Base-by-base conservation (phyloP, 352 stramenopile species). In the Saprolegnia parasitica region DNA sequence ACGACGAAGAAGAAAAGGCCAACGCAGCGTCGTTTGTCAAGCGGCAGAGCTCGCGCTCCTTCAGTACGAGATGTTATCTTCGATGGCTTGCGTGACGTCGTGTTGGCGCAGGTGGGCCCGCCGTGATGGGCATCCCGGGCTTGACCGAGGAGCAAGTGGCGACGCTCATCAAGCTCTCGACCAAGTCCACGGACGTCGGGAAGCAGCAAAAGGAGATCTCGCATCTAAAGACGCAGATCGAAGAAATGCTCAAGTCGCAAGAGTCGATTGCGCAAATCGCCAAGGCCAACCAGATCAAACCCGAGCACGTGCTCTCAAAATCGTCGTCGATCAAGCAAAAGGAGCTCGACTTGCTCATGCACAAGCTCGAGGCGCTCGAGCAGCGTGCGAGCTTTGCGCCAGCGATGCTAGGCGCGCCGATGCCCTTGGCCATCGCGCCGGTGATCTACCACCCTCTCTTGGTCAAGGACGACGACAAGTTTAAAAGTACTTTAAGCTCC, bases 401-500 rank as follows among this genome's bases (percentile, higher is more conserved):
- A 56, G 42, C 54, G 50, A 45, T 10, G 2, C 66, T 42, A 32
- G 45, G 55, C 23, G 23, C 40, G 26, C 15, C 32, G 9, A 63
- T 58, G 45, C 29, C 46, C 3, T 23, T 76, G 35, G 62, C 62
- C 16, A 64, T 62, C 9, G 71, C 66, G 8, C 68, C 71, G 32
- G 56, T 70, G 4, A 45, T 87, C 0, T 91, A 93, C 64, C 82
- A 75, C 20, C 76, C 84, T 13, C 63, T 90, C 32, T 60, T 91
- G 1, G 81, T 93, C 20, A 87, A 84, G 55, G 80, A 91, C 50
- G 84, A 93, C 68, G 80, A 84, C 9, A 77, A 66, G 18, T 88
- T 91, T 45, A 74, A 75, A 91, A 88, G 42, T 95, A 93, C 68
- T 95, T 95, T 72, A 92, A 92, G 70, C 68, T 95, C 6, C 88